These are phyloP conservation scores for Alternaria sp. DNA, from an alignment of 2,329 filamentous ascomycete species.

Conservation along the genomic window DNA sequence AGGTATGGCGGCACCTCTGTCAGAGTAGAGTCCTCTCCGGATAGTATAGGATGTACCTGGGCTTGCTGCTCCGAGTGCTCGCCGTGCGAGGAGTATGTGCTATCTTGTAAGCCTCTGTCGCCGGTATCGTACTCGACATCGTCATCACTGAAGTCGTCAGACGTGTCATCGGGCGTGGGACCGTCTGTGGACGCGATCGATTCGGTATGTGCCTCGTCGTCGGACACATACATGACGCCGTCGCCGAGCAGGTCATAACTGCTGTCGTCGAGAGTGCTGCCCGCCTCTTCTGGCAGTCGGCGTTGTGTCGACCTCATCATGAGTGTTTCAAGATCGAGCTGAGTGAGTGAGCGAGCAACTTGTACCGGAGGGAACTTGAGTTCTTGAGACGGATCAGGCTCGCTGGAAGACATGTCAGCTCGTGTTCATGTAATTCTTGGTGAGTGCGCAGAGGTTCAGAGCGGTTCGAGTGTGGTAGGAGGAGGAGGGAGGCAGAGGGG, in stretches of 20 bases:
- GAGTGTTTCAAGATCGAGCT: constrained; percentile 45
- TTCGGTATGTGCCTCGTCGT: constrained; percentile 51
- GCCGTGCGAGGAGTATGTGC: constrained; percentile 33
- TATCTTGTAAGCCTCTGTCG: constrained; percentile 28
- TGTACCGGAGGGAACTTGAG: constrained; percentile 46
- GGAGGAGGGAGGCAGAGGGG: constrained; percentile 12
- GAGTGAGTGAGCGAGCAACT: constrained; percentile 43
- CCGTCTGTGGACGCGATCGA: constrained; percentile 49
- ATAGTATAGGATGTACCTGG: constrained; percentile 27
- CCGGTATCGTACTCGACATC: constrained; percentile 43
- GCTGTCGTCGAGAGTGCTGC: constrained; percentile 48
- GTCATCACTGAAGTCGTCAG: constrained; percentile 41
- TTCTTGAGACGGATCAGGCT: constrained; percentile 37
- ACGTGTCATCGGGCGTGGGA: constrained; percentile 47
- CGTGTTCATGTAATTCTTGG: constrained; percentile 20
- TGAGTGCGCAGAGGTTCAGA: constrained; percentile 10
- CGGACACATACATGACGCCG: constrained; percentile 43
- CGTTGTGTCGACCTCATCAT: constrained; percentile 48
- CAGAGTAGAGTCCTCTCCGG: constrained; percentile 41
- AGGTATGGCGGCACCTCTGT: constrained; percentile 41
- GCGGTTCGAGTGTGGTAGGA: constrained; percentile 17
- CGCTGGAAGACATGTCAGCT: constrained; percentile 46
- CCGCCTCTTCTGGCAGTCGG: constrained; percentile 36
- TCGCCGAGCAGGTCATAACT: constrained; percentile 48
- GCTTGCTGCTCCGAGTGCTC: constrained; percentile 26